phyloP scores from a whole-genome alignment of 2,329 filamentous ascomycete species.

The Volutella citrinella region DNA sequence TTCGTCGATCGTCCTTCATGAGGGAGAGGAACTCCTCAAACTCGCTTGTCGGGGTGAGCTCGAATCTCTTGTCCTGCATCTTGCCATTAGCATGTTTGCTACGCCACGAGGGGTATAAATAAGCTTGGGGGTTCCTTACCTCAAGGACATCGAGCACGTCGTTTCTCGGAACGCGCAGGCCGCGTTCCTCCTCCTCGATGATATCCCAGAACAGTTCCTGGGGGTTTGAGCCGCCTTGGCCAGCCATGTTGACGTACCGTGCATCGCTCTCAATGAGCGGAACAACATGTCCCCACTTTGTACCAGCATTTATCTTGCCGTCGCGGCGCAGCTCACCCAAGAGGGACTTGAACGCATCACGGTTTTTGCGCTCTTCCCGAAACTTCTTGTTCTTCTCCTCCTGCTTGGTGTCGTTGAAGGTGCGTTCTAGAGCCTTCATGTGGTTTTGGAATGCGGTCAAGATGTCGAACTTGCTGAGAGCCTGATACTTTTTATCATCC shows the following conservation, averaged over 20 bases:
- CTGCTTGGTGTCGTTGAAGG: constrained; percentile 88
- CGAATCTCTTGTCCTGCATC: constrained; percentile 84
- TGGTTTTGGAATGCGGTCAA: constrained; percentile 92
- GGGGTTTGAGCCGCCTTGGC: constrained; percentile 79
- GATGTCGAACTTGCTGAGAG: constrained; percentile 84
- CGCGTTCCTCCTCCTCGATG: constrained; percentile 88
- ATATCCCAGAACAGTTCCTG: constrained; percentile 95
- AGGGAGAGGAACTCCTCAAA: constrained; percentile 83
- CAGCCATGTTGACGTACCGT: constrained; percentile 79
- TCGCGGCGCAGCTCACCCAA: constrained; percentile 70
- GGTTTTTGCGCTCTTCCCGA: constrained; percentile 79
- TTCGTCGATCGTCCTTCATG: constrained; percentile 82
- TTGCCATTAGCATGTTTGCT: constrained; percentile 15
- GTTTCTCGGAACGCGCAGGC: constrained; percentile 76
- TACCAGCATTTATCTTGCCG: constrained; percentile 83
- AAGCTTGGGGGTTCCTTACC: constrained; percentile 49
- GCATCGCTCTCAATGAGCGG: constrained; percentile 74
- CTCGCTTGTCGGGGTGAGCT: constrained; percentile 81
- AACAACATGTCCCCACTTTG: constrained; percentile 83
- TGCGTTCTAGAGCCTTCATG: constrained; percentile 86
- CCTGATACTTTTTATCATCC: constrained; percentile 78
- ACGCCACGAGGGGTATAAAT: neutral
- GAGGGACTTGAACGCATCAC: constrained; percentile 75
- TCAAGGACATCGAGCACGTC: constrained; percentile 85
- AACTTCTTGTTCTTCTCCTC: constrained; percentile 78